Conservation (phyloP, 768 basidiomycete species). For the Tulasnella sp. region DNA sequence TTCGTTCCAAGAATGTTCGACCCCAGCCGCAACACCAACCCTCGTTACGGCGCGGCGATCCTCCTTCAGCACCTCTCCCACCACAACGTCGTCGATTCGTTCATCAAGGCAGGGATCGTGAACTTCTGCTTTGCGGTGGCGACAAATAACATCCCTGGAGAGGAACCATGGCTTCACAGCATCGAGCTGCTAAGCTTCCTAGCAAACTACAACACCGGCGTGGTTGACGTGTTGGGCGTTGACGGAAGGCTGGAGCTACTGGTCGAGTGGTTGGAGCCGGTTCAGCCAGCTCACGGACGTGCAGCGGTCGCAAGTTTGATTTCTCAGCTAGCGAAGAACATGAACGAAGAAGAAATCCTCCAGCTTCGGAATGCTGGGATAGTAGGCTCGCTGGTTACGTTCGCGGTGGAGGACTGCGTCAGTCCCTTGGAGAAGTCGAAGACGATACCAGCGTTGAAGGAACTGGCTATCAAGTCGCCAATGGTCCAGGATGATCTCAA, state of each 20-base stretch:
- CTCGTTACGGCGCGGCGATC: background rate
- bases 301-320: background rate
- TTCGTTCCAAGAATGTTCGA: conserved; percentile 14
- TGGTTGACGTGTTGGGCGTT: background rate
- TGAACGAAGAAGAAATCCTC: background rate
- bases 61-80: conserved; percentile 1
- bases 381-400: background rate
- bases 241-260: background rate
- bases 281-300: background rate
- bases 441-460: conserved; percentile 2
- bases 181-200: conserved; percentile 1
- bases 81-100: conserved; percentile 11
- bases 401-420: background rate
- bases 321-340: background rate
- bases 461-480: conserved; percentile 6
- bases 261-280: conserved; percentile 6
- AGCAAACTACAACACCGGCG: background rate
- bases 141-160: background rate
- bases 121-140: background rate
- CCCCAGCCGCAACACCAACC: background rate
- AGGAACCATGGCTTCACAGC: background rate
- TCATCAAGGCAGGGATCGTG: background rate
- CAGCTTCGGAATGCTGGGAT: background rate
- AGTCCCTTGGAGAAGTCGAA: background rate
- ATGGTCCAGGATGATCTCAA: conserved; percentile 7